These are phyloP conservation scores for Suillus sp. DNA, from an alignment of 768 basidiomycete genomes.

Conservation along the genomic window DNA sequence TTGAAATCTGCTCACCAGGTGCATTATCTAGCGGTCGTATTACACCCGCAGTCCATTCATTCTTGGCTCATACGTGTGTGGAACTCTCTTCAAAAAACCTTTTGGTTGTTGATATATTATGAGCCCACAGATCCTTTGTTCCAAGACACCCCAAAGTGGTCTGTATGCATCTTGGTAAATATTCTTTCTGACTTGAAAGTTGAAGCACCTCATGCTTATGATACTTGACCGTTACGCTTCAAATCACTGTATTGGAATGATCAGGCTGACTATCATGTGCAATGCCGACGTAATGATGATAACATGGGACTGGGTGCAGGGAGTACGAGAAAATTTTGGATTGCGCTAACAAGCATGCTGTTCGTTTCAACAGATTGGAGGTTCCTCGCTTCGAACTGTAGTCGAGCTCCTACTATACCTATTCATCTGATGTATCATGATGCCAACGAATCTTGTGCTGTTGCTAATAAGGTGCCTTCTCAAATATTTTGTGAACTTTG, in stretches of 20 bases:
- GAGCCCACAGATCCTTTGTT: constrained; percentile 8
- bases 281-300: constrained; percentile 15
- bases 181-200: background rate
- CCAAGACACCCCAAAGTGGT: constrained; percentile 7
- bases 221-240: no score
- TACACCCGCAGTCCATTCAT: background rate
- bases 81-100: constrained; percentile 15
- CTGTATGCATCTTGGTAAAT: constrained; percentile 15
- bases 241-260: constrained; percentile 14
- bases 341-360: background rate
- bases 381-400: background rate
- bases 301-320: constrained; percentile 14
- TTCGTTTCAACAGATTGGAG: background rate
- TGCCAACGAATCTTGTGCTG: background rate
- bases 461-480: background rate
- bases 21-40: constrained; percentile 11
- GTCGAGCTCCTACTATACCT: background rate
- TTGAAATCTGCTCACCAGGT: constrained; percentile 14
- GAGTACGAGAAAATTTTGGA: constrained; percentile 1
- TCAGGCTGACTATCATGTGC: constrained; percentile 18
- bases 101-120: constrained; percentile 8
- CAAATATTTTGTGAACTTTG: no score
- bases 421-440: background rate
- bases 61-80: background rate
- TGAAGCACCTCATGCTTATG: background rate